phyloP scores from a whole-genome alignment of 2,329 filamentous ascomycete genomes.

The Cercospora janseana region DNA sequence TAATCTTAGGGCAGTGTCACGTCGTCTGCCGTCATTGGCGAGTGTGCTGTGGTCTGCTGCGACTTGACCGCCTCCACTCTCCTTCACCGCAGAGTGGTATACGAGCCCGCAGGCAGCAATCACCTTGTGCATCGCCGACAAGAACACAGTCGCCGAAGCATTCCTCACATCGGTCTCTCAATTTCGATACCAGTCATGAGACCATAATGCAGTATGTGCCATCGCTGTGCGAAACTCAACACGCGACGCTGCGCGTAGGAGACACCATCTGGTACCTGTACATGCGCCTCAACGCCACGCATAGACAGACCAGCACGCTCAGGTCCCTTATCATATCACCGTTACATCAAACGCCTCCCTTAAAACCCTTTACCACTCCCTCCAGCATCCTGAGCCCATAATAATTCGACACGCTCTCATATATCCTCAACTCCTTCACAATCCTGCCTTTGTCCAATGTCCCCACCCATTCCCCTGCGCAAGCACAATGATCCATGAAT shows the following conservation, averaged over 20 bases:
- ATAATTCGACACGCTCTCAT: conserved; percentile 70
- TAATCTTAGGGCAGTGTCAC: background rate
- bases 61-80: background rate
- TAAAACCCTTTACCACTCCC: conserved; percentile 57
- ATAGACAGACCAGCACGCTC: background rate
- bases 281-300: background rate
- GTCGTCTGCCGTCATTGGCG: no score
- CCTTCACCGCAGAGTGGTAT: no score
- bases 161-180: no score
- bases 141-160: no score
- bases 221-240: no score
- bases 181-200: no score
- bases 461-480: conserved; percentile 79
- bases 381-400: conserved; percentile 81
- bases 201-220: no score
- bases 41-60: no score
- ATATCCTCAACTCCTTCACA: conserved; percentile 64
- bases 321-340: background rate
- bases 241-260: no score
- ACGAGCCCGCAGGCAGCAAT: no score
- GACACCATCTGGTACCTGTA: no score
- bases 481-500: conserved; percentile 95
- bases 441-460: conserved; percentile 68
- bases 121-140: no score
- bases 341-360: background rate